Evolutionary conservation across 75 land plant genomes (phyloP).

Genomic region (Cupressus sempervirens): DNA sequence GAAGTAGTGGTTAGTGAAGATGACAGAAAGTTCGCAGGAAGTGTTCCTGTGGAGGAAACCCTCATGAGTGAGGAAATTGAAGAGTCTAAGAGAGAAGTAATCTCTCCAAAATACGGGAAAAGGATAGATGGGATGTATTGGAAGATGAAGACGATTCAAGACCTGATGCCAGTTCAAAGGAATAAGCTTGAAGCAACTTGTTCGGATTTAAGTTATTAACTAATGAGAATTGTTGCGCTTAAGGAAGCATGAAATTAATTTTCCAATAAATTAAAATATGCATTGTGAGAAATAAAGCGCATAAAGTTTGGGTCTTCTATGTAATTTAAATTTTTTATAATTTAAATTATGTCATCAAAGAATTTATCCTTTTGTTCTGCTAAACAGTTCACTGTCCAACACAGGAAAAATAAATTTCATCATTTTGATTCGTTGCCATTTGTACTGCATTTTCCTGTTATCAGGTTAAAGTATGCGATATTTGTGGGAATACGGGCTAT

Average conservation of each 20-base stretch:
- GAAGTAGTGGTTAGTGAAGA: background rate
- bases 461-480: slow-evolving; percentile 90
- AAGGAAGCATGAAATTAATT: background rate
- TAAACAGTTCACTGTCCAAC: background rate
- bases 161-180: background rate
- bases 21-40: background rate
- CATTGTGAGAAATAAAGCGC: background rate
- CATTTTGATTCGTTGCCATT: background rate
- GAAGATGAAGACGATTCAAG: background rate
- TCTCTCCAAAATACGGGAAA: background rate
- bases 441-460: background rate
- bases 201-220: background rate
- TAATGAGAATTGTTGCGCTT: background rate
- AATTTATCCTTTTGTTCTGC: background rate
- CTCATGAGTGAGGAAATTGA: background rate
- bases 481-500: slow-evolving; percentile 78
- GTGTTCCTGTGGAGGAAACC: background rate
- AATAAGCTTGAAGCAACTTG: background rate
- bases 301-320: background rate
- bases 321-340: background rate
- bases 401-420: background rate
- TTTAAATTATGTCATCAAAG: background rate
- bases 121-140: background rate
- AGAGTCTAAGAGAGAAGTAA: background rate
- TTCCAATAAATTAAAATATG: background rate